Base-by-base conservation (phyloP, 2,329 filamentous ascomycete species). In the Coniella lustricola region DNA sequence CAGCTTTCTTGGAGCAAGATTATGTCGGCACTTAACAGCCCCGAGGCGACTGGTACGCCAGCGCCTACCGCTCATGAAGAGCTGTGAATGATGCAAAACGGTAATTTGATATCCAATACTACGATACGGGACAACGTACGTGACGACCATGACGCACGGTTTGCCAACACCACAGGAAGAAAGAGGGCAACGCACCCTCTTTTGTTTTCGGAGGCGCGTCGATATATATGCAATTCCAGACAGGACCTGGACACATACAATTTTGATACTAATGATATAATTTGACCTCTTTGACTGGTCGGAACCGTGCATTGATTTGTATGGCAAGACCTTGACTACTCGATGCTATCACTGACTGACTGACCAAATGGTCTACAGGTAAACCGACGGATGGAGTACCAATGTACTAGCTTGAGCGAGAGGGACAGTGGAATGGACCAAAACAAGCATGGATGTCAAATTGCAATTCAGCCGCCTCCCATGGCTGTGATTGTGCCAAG, bases 401-500 rank as follows among this genome's bases (percentile, higher is more conserved):
- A n/a, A n/a, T n/a, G n/a, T n/a, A n/a, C n/a, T n/a, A n/a, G n/a
- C n/a, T n/a, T n/a, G n/a, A n/a, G n/a, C n/a, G n/a, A n/a, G n/a
- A n/a, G n/a, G n/a, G n/a, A n/a, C 20, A 5, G 12, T 13, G 18
- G n/a, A 37, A 12, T 12, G n/a, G 21, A 25, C 3, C 8, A 29
- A 31, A 34, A 44, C 18, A 57, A 91, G 90, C 90, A 95, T 87
- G 85, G 87, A 95, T 95, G 90, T 96, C 90, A 95, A 95, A 95
- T 95, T 96, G 82, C 90, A 93, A 91, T 85, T 75, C 80, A 80
- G 84, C 82, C 83, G 68, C 67, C 66, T 67, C 66, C 54, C 53
- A 83, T 95, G 87, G 85, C 87, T 90, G 82, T 76, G 79, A 82
- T 90, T 93, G 90, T 89, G 90, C 90, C 90, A 90, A 95, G 89